These are phyloP conservation scores for Tetrapisispora phaffii DNA, from an alignment of 805 yeast species.

Conservation along the genomic window DNA sequence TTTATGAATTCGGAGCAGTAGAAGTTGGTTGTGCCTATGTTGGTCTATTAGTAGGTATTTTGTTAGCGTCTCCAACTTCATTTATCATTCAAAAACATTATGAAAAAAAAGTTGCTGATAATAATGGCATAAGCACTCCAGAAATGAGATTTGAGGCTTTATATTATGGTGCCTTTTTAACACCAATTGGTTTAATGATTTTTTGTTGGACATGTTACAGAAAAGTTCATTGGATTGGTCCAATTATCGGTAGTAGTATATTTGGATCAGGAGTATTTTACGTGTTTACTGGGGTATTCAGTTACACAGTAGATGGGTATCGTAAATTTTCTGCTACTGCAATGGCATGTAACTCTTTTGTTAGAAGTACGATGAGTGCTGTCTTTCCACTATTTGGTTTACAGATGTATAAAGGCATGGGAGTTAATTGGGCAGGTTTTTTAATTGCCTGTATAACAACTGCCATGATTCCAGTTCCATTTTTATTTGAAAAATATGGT, in stretches of 20 bases:
- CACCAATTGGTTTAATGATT: slow-evolving; percentile 64
- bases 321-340: slow-evolving; percentile 44
- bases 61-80: slow-evolving; percentile 37
- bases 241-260: slow-evolving; percentile 62
- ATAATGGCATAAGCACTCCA: slow-evolving; percentile 44
- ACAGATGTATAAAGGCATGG: slow-evolving; percentile 46
- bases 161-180: slow-evolving; percentile 52
- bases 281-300: slow-evolving; percentile 52
- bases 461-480: slow-evolving; percentile 46
- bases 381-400: slow-evolving; percentile 48
- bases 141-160: slow-evolving; percentile 52
- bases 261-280: slow-evolving; percentile 62
- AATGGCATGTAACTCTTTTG: slow-evolving; percentile 41
- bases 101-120: slow-evolving; percentile 35
- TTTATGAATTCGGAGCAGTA: slow-evolving; percentile 42
- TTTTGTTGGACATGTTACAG: slow-evolving; percentile 61
- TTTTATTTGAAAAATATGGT: slow-evolving; percentile 42
- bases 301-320: slow-evolving; percentile 59
- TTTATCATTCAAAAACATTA: slow-evolving; percentile 35
- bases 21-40: slow-evolving; percentile 57
- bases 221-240: slow-evolving; percentile 62
- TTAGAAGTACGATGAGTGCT: slow-evolving; percentile 47
- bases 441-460: slow-evolving; percentile 42
- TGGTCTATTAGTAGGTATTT: slow-evolving; percentile 45
- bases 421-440: slow-evolving; percentile 50